Evolutionary conservation across 192 early-diverging fungal species (phyloP).

Genomic region (Backusella mclennaniae): DNA sequence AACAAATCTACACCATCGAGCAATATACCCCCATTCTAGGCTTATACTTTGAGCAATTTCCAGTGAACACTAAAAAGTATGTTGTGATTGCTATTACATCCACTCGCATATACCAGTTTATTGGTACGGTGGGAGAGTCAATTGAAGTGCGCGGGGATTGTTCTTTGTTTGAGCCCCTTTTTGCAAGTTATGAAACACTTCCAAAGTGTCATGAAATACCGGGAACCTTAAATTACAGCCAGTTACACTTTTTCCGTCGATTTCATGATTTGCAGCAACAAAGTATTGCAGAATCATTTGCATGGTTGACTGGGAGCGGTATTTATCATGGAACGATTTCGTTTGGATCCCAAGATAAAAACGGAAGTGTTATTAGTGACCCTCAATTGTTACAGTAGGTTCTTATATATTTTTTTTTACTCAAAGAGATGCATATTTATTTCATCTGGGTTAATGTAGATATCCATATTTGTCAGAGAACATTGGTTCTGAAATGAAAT

Average conservation of each 20-base stretch:
- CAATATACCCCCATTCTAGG: conserved; percentile 75
- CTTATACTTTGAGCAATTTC: conserved; percentile 81
- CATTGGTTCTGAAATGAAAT: conserved; percentile 15
- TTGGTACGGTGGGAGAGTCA: conserved; percentile 60
- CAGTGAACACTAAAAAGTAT: conserved; percentile 66
- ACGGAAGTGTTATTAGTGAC: conserved; percentile 80
- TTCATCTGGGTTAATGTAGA: conserved; percentile 20
- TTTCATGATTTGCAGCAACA: conserved; percentile 65
- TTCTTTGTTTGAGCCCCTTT: conserved; percentile 77
- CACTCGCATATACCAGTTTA: conserved; percentile 89
- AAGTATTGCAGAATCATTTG: conserved; percentile 75
- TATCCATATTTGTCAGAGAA: conserved; percentile 41
- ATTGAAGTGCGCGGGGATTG: conserved; percentile 48
- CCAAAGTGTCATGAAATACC: conserved; percentile 67
- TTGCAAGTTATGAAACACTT: conserved; percentile 64
- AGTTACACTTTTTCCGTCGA: conserved; percentile 70
- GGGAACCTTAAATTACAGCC: conserved; percentile 51
- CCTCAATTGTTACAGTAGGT: conserved; percentile 80
- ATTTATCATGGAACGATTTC: conserved; percentile 83
- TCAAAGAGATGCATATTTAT: not conserved
- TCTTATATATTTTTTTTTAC: not conserved
- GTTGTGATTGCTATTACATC: conserved; percentile 81
- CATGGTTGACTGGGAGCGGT: conserved; percentile 89
- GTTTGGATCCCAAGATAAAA: conserved; percentile 68
- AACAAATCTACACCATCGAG: conserved; percentile 70